phyloP scores from a whole-genome alignment of 768 basidiomycete species.

The Paxillus involutus region DNA sequence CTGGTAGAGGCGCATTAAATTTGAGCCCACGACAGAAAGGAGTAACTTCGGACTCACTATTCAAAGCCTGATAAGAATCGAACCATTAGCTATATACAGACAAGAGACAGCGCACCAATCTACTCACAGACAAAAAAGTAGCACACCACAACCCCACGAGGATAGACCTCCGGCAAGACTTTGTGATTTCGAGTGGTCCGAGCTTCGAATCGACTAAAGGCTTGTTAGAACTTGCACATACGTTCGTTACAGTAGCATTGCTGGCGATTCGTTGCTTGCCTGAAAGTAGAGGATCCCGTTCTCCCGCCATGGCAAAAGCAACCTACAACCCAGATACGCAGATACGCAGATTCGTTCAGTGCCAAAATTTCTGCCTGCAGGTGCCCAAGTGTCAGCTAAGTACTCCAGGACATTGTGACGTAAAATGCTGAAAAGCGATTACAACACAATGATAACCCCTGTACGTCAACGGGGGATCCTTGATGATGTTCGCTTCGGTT shows the following conservation, averaged over 20 bases:
- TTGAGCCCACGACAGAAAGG: background rate
- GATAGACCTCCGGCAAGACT: constrained; percentile 55
- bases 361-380: background rate
- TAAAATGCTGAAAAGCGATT: background rate
- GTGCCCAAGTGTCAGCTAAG: background rate
- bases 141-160: constrained; percentile 63
- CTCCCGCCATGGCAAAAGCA: constrained; percentile 6
- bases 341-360: background rate
- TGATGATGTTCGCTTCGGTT: background rate
- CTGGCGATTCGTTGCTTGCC: background rate
- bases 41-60: background rate
- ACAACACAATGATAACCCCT: background rate
- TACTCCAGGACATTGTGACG: background rate
- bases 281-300: constrained; percentile 20
- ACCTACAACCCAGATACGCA: background rate
- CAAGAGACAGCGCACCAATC: background rate
- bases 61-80: background rate
- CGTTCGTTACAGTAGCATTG: background rate
- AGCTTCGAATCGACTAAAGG: background rate
- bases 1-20: constrained; percentile 28
- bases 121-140: constrained; percentile 62
- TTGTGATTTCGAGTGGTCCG: constrained; percentile 58
- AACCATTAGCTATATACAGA: background rate
- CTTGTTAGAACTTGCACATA: background rate
- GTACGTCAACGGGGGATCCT: background rate